Evolutionary conservation across 129 eudicot species (phyloP), one percentile per base, ranked within the genome.

Genomic region (Gnaphalium uliginosum): DNA sequence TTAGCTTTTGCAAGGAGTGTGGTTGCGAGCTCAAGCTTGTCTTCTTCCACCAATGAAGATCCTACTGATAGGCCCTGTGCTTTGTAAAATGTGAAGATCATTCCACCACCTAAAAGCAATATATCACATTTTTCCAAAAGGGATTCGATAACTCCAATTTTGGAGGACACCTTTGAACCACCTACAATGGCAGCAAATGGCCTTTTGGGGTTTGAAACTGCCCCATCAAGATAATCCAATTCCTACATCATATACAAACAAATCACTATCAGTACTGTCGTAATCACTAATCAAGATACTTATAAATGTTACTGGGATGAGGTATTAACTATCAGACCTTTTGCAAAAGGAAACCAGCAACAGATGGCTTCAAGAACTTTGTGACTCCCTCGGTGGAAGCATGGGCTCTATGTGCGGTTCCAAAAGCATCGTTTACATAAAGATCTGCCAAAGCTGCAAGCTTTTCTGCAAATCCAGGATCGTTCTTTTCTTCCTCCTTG

Each of bases 121-220:
- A 83, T 86, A 76, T 86, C 85, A 81, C 83, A 78, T 18, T 89
- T 89, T 73, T 87, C 88, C 66, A 89, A 77, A 14, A 89, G 87
- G 8, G 96, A 89, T 62, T 89, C 92, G 7, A 56, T 91, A 25
- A 88, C 92, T 33, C 96, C 95, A 56, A 88, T 88, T 82, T 91
- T 91, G 73, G 90, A 82, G 26, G 96, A 91, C 15, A 89, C 92
- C 81, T 84, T 91, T 66, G 92, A 91, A 65, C 97, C 92, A 58
- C 96, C 97, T 8, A 91, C 92, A 51, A 89, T 88, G 19, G 97
- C 97, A 66, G 92, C 97, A 81, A 91, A 91, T 43, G 96, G 97
- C 76, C 89, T 86, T 77, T 86, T 91, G 8, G 92, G 92, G 73
- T 69, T 85, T 64, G 87, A 79, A 39, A 91, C 92, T 46, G 92